Conservation (phyloP, 305 asterid genomes). For the Fraxinus latifolia region DNA sequence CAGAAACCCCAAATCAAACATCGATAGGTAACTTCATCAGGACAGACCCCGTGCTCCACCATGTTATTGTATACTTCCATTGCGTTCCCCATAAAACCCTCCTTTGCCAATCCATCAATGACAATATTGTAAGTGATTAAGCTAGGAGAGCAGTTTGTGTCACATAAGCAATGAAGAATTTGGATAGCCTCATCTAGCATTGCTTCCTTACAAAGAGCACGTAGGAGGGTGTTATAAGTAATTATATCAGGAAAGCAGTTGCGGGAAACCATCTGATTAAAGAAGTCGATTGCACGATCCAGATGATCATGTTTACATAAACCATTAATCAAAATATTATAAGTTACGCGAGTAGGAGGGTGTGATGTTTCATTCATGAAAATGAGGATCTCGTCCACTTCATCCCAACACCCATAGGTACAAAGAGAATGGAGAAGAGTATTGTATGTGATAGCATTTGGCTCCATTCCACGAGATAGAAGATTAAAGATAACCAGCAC, state of each 20-base stretch:
- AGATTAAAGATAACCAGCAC: constrained; percentile 45
- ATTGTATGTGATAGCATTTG: constrained; percentile 66
- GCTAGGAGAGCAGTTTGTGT: constrained; percentile 50
- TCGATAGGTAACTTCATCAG: constrained; percentile 76
- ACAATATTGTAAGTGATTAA: constrained; percentile 69
- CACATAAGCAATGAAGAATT: constrained; percentile 41
- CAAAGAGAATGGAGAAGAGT: constrained; percentile 77
- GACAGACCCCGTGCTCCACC: constrained; percentile 49
- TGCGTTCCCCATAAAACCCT: constrained; percentile 62
- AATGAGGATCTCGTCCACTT: constrained; percentile 54
- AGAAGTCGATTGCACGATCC: constrained; percentile 62
- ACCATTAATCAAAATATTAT: constrained; percentile 72
- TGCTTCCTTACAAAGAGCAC: constrained; percentile 61
- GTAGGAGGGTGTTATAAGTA: constrained; percentile 75
- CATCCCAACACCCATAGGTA: constrained; percentile 53
- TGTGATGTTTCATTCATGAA: constrained; percentile 61
- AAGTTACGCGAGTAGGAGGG: constrained; percentile 63
- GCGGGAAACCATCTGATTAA: constrained; percentile 54
- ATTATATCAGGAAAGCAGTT: constrained; percentile 63
- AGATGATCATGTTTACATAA: constrained; percentile 70
- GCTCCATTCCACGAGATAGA: constrained; percentile 66
- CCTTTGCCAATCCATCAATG: constrained; percentile 73
- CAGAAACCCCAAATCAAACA: constrained; percentile 83
- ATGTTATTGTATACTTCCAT: constrained; percentile 59
- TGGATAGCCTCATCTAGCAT: constrained; percentile 64